Base-by-base conservation (phyloP, 2,329 filamentous ascomycete genomes). In the Fusarium bulbicola region DNA sequence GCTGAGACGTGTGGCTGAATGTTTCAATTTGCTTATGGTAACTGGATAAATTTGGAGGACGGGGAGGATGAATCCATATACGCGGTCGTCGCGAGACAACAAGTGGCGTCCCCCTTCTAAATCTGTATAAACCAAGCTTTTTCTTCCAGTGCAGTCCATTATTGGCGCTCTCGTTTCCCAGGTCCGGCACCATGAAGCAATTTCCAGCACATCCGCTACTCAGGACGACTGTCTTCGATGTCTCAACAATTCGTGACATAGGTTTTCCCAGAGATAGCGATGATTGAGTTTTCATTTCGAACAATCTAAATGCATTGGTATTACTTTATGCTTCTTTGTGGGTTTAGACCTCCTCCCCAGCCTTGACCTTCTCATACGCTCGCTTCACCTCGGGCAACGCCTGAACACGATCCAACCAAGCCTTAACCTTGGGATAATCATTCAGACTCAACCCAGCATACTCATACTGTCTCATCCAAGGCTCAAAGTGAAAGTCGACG, bases 401-500 rank as follows among this genome's bases (percentile, higher is more conserved):
- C 30, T 69, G 36, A 3, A 65, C 65, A 5, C 66, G 52, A n/a
- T 59, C 59, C 6, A 69, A 21, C 66, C 65, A 69, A 5, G 59
- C 59, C 46, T 69, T 69, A 7, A 69, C 30, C 9, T 42, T 59
- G 1, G 66, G 65, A 26, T 53, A 59, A 1, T 65, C 46, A 16
- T 53, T 12, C 52, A 69, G 30, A 6, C 45, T 47, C 59, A 69
- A 36, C 0, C 66, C 66, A 15, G 66, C 66, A 40, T 12, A 34
- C 8, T 43, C 59, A 10, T 47, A 28, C 37, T 59, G 66, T 42
- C 66, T 61, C 16, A 69, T 24, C 66, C 66, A 69, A 34, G 66
- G 40, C 40, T 69, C 66, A 16, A 69, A 69, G n/a, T 69, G 66
- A 39, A 69, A 64, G 59, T 69, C 66, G 2, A 69, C 65, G 1